Conservation (phyloP, 2,329 filamentous ascomycete genomes). For the Sporothrix inflata region DNA sequence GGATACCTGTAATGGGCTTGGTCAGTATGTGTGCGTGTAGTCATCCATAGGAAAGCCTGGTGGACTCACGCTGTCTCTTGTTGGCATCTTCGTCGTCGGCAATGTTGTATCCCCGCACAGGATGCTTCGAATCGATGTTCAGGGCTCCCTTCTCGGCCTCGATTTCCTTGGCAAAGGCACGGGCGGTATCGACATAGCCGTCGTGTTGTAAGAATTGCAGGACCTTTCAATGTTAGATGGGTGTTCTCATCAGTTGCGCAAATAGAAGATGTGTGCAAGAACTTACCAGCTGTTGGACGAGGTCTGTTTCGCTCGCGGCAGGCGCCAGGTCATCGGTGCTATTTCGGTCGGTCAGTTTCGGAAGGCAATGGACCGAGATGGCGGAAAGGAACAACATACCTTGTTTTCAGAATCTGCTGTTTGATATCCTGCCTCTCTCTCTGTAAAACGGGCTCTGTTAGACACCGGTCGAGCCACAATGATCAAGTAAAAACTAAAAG, state of each 20-base stretch:
- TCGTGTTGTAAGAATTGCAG: conserved; percentile 92
- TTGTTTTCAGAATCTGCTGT: conserved; percentile 60
- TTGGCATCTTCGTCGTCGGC: conserved; percentile 85
- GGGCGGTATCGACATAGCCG: conserved; percentile 90
- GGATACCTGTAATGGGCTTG: conserved; percentile 72
- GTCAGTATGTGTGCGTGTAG: too few relatives aligned
- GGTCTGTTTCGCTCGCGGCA: conserved; percentile 69
- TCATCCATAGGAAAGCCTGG: too few relatives aligned
- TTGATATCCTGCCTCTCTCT: conserved; percentile 63
- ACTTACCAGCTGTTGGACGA: conserved; percentile 73
- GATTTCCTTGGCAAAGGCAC: conserved; percentile 84
- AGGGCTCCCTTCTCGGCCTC: conserved; percentile 72
- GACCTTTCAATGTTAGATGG: conserved; percentile 37
- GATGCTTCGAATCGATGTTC: conserved; percentile 56
- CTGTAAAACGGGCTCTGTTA: conserved; percentile 43
- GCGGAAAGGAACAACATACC: conserved; percentile 36
- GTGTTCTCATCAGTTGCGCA: too few relatives aligned
- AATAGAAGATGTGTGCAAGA: too few relatives aligned
- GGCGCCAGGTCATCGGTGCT: conserved; percentile 65
- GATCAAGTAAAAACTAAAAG: background rate
- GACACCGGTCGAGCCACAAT: background rate
- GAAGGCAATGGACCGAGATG: background rate
- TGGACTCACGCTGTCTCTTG: conserved; percentile 75
- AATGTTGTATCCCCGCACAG: conserved; percentile 64
- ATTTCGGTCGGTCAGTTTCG: conserved; percentile 26